These are phyloP conservation scores for Trichosphaerium sp. DNA, from an alignment of 78 protist genomes.

Conservation along the genomic window DNA sequence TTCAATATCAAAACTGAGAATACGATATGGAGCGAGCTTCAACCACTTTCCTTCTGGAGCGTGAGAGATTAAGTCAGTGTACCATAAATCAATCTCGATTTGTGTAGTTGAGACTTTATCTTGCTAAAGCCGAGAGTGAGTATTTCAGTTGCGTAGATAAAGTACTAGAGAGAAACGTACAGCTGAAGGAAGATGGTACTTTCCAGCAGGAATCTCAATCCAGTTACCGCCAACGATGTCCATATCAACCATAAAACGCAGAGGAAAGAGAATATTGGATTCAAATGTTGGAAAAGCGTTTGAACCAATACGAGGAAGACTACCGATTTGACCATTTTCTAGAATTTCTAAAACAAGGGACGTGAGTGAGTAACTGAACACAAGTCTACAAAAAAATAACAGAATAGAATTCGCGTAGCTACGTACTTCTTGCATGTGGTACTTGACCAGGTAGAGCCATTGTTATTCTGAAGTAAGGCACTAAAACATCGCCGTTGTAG, in stretches of 20 bases:
- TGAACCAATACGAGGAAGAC: constrained; percentile 7
- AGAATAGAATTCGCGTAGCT: neutral
- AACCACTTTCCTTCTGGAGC: constrained; percentile 59
- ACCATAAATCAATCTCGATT: constrained; percentile 51
- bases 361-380: neutral
- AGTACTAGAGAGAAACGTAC: neutral
- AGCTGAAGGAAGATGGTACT: constrained; percentile 32
- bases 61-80: constrained; percentile 16
- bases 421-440: neutral
- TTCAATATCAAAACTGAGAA: constrained; percentile 95
- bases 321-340: constrained; percentile 33
- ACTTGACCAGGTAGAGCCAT: neutral
- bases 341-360: constrained; percentile 26
- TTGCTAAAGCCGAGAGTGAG: neutral
- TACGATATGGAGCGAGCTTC: constrained; percentile 90
- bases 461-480: neutral
- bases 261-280: constrained; percentile 72
- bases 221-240: constrained; percentile 47
- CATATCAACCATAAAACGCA: constrained; percentile 93
- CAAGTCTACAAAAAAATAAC: neutral
- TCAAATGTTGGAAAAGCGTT: constrained; percentile 76
- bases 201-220: constrained; percentile 74
- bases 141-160: neutral
- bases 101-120: constrained; percentile 34
- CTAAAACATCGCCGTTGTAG: neutral